Conservation (phyloP, 345 rosid species). For the Heritiera fomes region DNA sequence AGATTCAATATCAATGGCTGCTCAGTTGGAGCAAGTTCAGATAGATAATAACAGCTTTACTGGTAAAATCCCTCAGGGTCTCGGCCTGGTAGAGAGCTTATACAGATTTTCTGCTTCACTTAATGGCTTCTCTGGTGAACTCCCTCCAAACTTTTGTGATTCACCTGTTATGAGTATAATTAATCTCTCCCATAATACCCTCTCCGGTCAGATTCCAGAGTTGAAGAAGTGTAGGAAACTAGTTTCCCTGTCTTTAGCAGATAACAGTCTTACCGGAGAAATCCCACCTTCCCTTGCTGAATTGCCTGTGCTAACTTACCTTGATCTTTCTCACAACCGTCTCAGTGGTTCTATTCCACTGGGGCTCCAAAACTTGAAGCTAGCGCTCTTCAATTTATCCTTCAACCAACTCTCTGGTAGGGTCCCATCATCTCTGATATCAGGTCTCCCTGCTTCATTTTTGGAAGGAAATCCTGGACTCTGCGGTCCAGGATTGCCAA, state of each 20-base stretch:
- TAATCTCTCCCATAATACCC: constrained; percentile 70
- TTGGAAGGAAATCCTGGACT: constrained; percentile 85
- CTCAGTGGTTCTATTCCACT: constrained; percentile 78
- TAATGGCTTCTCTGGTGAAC: constrained; percentile 60
- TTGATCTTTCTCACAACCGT: constrained; percentile 82
- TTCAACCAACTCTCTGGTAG: constrained; percentile 73
- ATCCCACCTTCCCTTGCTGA: constrained; percentile 77
- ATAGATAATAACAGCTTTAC: constrained; percentile 77
- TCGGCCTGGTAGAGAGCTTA: constrained; percentile 73
- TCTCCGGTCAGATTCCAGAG: constrained; percentile 80
- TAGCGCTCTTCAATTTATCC: constrained; percentile 89
- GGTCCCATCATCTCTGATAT: constrained; percentile 66
- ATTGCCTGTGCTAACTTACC: constrained; percentile 83
- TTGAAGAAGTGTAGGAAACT: constrained; percentile 79
- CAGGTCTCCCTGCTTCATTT: constrained; percentile 90
- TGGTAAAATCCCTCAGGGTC: constrained; percentile 68
- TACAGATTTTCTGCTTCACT: constrained; percentile 86
- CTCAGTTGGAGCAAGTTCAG: constrained; percentile 85
- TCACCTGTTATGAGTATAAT: constrained; percentile 90
- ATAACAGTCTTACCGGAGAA: constrained; percentile 60
- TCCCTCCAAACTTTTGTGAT: constrained; percentile 81
- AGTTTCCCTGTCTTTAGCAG: constrained; percentile 79
- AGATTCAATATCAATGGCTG: constrained; percentile 64
- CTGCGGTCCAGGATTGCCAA: constrained; percentile 79
- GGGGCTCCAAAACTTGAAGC: constrained; percentile 77